Evolutionary conservation across 768 basidiomycete species (phyloP), one percentile per base, ranked within the genome.

Genomic region (Rhodosporidiobolus odoratus): DNA sequence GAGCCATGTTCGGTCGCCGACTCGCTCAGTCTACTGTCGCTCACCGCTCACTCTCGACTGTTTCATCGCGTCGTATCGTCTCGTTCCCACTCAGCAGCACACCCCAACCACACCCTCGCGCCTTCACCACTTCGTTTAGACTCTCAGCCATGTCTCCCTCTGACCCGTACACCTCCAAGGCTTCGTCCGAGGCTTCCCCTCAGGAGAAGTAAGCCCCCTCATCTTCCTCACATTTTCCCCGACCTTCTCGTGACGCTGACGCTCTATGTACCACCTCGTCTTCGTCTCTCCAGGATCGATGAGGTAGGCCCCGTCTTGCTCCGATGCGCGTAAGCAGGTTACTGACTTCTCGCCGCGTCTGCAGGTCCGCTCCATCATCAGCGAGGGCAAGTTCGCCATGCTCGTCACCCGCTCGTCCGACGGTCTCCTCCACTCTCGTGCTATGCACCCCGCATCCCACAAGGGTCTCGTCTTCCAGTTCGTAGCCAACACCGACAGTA

Each of bases 401-500:
- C 72, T 77, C 61, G 66, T 65, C 21, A 72, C 76, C 32, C 58
- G 68, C 53, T 27, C 43, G 40, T 10, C 60, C 27, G 63, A 71
- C 61, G 75, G 75, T 19, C 43, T 45, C 45, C 59, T 76, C 6
- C 76, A 77, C 72, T 69, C 68, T 34, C 69, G 76, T 48, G 74
- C 74, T 25, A 77, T 76, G 76, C 38, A 61, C 17, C 69, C 76
- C 37, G 76, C 76, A 1, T 60, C 57, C 21, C 65, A 75, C 67
- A 60, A 71, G 52, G 75, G 73, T 23, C 72, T 77, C 69, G 69
- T 70, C 34, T 75, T 76, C 75, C 54, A 65, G 47, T 77, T 77
- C 68, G 57, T 77, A 43, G 74, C 73, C 50, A 76, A 77, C 74
- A 71, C 66, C 43, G 73, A 76, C 52, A 45, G 48, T 62, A 25